phyloP scores from a whole-genome alignment of 1,139 yeast species.

The Geotrichum histeridarum region DNA sequence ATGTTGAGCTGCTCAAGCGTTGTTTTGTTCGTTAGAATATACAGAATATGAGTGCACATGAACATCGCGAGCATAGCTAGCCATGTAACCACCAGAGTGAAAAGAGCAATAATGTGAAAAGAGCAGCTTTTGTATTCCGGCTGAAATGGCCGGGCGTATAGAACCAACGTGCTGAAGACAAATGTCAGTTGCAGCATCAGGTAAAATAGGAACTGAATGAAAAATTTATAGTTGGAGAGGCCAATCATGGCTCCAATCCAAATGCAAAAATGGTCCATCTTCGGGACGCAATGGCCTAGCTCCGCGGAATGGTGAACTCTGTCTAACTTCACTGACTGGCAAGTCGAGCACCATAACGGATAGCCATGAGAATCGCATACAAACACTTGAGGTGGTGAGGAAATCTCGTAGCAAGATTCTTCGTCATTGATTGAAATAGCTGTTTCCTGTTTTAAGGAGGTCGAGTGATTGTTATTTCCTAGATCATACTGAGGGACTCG shows the following conservation, averaged over 20 bases:
- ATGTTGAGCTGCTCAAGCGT: constrained; percentile 37
- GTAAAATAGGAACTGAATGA: constrained; percentile 50
- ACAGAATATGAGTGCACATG: constrained; percentile 30
- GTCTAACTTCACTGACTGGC: constrained; percentile 82
- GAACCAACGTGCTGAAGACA: neutral
- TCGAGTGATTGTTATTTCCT: neutral
- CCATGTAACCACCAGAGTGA: constrained; percentile 30
- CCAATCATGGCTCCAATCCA: constrained; percentile 91
- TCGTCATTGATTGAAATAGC: neutral
- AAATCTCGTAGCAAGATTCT: neutral
- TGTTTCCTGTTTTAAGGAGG: neutral
- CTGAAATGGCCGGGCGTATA: neutral
- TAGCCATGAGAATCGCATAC: constrained; percentile 43
- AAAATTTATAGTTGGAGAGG: constrained; percentile 64
- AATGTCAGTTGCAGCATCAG: neutral
- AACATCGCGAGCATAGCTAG: constrained; percentile 28
- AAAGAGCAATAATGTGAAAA: constrained; percentile 32
- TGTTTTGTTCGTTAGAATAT: constrained; percentile 31
- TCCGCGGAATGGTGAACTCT: constrained; percentile 75
- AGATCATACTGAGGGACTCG: constrained; percentile 6
- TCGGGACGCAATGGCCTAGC: constrained; percentile 62
- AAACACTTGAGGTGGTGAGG: constrained; percentile 28
- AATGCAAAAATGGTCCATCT: constrained; percentile 77
- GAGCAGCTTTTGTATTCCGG: neutral
- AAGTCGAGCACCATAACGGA: constrained; percentile 61